Evolutionary conservation across 1,139 yeast genomes (phyloP).

Genomic region (Hemisphaericaspora subhashii): DNA sequence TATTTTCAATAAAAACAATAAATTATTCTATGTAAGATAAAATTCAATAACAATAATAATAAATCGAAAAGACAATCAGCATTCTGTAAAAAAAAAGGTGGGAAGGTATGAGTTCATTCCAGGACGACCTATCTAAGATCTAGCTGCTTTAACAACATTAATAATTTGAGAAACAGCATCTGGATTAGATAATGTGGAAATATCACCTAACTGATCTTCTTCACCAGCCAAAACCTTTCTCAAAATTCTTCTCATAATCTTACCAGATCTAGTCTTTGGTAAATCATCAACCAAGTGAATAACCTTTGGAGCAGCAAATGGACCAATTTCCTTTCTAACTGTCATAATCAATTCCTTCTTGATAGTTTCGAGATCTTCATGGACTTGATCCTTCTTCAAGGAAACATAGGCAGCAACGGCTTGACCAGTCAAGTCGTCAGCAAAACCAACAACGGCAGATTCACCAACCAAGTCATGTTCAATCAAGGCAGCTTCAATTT

Average conservation of each 20-base stretch:
- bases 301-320: conserved; percentile 79
- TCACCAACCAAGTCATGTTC: conserved; percentile 72
- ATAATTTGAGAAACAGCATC: conserved; percentile 66
- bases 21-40: conserved; percentile 2
- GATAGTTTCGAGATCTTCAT: conserved; percentile 51
- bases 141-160: conserved; percentile 49
- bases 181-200: conserved; percentile 75
- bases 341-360: conserved; percentile 71
- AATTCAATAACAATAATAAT: conserved; percentile 3
- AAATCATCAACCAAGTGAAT: conserved; percentile 72
- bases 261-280: conserved; percentile 83
- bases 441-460: conserved; percentile 78
- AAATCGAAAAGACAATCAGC: background rate
- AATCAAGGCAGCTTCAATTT: conserved; percentile 75
- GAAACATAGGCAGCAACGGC: conserved; percentile 83
- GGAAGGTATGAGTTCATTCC: background rate
- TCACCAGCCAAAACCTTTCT: conserved; percentile 78
- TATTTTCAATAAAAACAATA: conserved; percentile 4
- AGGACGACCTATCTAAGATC: conserved; percentile 11
- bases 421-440: conserved; percentile 80
- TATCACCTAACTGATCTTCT: conserved; percentile 77
- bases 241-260: conserved; percentile 80
- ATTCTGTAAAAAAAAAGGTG: background rate
- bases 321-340: conserved; percentile 79
- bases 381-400: conserved; percentile 46